Conservation (phyloP, 192 early-diverging fungal species). For the Podila epigama region DNA sequence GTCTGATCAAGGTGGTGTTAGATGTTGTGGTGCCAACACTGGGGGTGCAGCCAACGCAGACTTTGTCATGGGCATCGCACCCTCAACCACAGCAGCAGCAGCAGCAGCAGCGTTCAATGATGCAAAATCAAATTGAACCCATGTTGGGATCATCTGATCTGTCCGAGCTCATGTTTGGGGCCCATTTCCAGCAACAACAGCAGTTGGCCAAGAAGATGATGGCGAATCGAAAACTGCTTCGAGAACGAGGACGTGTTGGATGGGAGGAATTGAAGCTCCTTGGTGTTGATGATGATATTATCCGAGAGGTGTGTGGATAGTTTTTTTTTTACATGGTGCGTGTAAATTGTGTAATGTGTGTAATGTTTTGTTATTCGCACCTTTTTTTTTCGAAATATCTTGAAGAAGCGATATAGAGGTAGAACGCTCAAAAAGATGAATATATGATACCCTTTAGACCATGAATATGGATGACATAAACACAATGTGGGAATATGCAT, state of each 20-base stretch:
- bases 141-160: neutral
- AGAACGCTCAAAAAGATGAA: too few relatives aligned
- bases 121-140: too few relatives aligned
- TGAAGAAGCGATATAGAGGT: too few relatives aligned
- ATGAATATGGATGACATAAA: too few relatives aligned
- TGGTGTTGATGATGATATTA: constrained; percentile 33
- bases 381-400: too few relatives aligned
- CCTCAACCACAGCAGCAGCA: neutral
- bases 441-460: too few relatives aligned
- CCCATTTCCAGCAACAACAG: constrained; percentile 17
- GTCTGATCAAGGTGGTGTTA: constrained; percentile 38
- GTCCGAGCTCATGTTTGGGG: neutral
- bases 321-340: neutral
- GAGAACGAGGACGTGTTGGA: constrained; percentile 22
- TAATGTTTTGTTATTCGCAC: too few relatives aligned
- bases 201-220: constrained; percentile 25
- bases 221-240: constrained; percentile 29
- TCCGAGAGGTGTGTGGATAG: constrained; percentile 16
- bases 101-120: too few relatives aligned
- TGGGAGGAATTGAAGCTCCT: constrained; percentile 35
- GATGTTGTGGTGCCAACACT: constrained; percentile 2
- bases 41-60: neutral
- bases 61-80: neutral
- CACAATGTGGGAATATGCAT: too few relatives aligned
- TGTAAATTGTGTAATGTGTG: too few relatives aligned